Conservation (phyloP, 2,329 filamentous ascomycete genomes). For the Hymenoscyphus fructigenus region DNA sequence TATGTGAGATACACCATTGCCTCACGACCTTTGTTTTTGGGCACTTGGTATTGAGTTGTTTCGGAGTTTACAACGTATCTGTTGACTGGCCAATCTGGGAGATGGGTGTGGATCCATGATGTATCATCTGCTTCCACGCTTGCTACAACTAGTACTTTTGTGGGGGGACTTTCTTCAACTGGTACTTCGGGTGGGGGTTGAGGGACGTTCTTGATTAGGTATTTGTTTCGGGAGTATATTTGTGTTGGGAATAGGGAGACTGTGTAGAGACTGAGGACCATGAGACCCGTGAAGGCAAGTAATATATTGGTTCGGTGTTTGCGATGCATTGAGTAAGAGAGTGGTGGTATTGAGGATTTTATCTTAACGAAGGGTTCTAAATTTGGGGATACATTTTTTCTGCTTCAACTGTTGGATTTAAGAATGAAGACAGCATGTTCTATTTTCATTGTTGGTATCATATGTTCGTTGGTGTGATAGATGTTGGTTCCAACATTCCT, state of each 20-base stretch:
- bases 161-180: neutral
- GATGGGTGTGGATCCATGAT: constrained; percentile 44
- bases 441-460: neutral
- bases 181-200: neutral
- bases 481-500: neutral
- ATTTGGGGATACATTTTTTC: neutral
- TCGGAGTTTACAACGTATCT: constrained; percentile 26
- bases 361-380: neutral
- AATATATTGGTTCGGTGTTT: neutral
- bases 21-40: constrained; percentile 44
- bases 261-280: neutral
- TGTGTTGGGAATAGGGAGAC: neutral
- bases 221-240: neutral
- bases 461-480: neutral
- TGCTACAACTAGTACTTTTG: constrained; percentile 35
- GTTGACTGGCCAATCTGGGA: constrained; percentile 35
- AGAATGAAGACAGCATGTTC: neutral
- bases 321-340: neutral
- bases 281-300: neutral
- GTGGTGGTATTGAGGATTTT: neutral
- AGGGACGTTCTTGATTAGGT: neutral
- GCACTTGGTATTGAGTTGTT: constrained; percentile 44
- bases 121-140: constrained; percentile 36
- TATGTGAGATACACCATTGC: constrained; percentile 45
- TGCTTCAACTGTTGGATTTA: neutral